Conservation (phyloP, 2,329 filamentous ascomycete genomes). For the Aciculosporium take region DNA sequence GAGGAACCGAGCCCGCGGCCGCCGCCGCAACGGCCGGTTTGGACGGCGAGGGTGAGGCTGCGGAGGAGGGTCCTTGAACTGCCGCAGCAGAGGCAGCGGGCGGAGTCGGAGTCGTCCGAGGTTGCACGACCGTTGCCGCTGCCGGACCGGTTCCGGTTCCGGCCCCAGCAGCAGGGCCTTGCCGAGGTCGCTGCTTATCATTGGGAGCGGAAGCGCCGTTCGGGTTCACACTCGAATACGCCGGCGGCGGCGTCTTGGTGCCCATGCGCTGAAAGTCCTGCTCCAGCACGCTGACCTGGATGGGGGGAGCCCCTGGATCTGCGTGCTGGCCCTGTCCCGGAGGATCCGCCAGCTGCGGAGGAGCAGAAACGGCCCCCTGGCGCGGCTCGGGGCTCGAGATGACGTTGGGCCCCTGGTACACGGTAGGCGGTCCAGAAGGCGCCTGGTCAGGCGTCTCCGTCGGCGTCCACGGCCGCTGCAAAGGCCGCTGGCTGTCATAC, state of each 20-base stretch:
- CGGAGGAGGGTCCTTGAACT: neutral
- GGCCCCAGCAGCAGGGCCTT: conserved; percentile 10
- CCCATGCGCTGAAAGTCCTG: conserved; percentile 77
- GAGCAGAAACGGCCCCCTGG: conserved; percentile 25
- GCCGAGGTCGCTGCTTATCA: conserved; percentile 54
- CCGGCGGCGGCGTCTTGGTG: conserved; percentile 77
- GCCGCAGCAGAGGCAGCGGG: conserved; percentile 1
- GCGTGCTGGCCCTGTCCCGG: conserved; percentile 10
- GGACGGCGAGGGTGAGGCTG: conserved; percentile 1
- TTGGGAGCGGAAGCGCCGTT: conserved; percentile 43
- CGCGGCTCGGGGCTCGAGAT: conserved; percentile 38
- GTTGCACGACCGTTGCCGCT: conserved; percentile 9
- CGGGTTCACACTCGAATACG: conserved; percentile 68
- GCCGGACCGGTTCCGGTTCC: conserved; percentile 9
- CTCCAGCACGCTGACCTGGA: conserved; percentile 60
- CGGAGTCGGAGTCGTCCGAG: conserved; percentile 6
- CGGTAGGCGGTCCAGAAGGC: conserved; percentile 76
- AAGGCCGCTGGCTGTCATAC: conserved; percentile 40
- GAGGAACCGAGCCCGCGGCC: conserved; percentile 25
- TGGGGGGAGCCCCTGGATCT: conserved; percentile 18
- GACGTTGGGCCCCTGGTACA: conserved; percentile 75
- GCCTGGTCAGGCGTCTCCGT: conserved; percentile 79
- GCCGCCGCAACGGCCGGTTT: conserved; percentile 4
- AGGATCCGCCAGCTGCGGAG: conserved; percentile 21
- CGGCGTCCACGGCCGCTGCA: conserved; percentile 71